Evolutionary conservation across 2,329 filamentous ascomycete species (phyloP).

Genomic region (Delphinella strobiligena): DNA sequence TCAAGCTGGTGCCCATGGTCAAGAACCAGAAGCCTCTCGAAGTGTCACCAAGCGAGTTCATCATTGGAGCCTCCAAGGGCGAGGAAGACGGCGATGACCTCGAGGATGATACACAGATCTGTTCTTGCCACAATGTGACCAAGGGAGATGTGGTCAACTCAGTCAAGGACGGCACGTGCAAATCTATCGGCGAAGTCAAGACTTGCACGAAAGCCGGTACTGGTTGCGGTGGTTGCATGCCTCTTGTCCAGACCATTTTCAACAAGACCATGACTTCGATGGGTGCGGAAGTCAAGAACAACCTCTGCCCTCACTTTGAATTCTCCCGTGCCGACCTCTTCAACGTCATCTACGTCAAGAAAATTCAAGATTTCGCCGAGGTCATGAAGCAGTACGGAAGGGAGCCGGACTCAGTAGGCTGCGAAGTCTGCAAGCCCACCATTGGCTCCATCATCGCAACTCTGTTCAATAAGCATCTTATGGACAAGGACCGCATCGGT

Average conservation of each 20-base stretch:
- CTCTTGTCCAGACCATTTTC: slow-evolving; percentile 79
- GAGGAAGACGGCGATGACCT: slow-evolving; percentile 69
- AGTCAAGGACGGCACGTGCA: slow-evolving; percentile 70
- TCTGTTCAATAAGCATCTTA: slow-evolving; percentile 72
- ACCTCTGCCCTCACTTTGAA: slow-evolving; percentile 73
- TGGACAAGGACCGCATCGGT: slow-evolving; percentile 57
- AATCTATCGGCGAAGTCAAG: slow-evolving; percentile 71
- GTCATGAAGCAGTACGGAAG: slow-evolving; percentile 72
- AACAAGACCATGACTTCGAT: slow-evolving; percentile 76
- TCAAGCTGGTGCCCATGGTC: slow-evolving; percentile 78
- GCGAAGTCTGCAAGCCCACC: slow-evolving; percentile 76
- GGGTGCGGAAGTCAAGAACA: slow-evolving; percentile 78
- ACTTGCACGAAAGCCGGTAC: slow-evolving; percentile 85
- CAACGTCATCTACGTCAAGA: slow-evolving; percentile 76
- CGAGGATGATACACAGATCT: slow-evolving; percentile 76
- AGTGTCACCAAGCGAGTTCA: slow-evolving; percentile 67
- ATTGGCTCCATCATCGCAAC: slow-evolving; percentile 71
- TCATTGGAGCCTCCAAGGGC: slow-evolving; percentile 62
- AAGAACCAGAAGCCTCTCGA: slow-evolving; percentile 73
- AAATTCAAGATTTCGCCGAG: slow-evolving; percentile 56
- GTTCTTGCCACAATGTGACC: slow-evolving; percentile 84
- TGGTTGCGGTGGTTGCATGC: slow-evolving; percentile 82
- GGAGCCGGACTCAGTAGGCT: slow-evolving; percentile 60
- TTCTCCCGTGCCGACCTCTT: slow-evolving; percentile 81
- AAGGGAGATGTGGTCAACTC: slow-evolving; percentile 65